Base-by-base conservation (phyloP, 352 stramenopile genomes). In the Pythium dissimile region DNA sequence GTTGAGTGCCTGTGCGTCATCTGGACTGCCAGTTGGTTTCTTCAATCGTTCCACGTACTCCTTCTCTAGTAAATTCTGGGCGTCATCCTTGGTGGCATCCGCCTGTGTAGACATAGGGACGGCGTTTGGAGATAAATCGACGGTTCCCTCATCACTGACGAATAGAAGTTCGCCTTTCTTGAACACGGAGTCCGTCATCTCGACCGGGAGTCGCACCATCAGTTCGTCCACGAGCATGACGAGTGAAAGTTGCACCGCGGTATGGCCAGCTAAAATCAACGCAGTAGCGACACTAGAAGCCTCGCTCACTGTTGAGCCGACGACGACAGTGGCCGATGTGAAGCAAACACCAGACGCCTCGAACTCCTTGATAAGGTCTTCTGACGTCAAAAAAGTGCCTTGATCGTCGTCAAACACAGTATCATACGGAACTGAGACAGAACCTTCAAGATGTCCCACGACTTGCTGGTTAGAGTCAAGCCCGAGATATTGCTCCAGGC, bases 281-380 rank as follows among this genome's bases (percentile, higher is more conserved):
- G 66, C 71, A 56, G 72, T 88, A 7, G 84, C 84, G 30, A 91
- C 77, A 3, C 76, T 63, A 43, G 84, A 81, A 27, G 74, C 81
- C 66, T 92, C 76, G 8, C 66, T 56, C 5, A 61, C 63, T 27
- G 71, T 60, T n/a, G 68, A 72, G 2, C 61, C 73, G 5, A 89
- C 49, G 15, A 91, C 76, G 7, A 71, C 66, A 24, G 86, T 64
- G 10, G 66, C 62, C 8, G 43, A 54, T 10, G 72, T 56, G 15
- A 80, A 59, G 43, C 73, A 57, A 32, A 91, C 56, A 4, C 72
- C 69, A 21, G 70, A 69, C 15, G 51, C 54, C 48, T 77, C 69
- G 15, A 91, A 71, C 15, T 83, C 38, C 1, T 73, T 61, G 1
- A 54, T 54, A 12, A 89, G 54, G 46, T 77, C 52, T 35, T 84